Evolutionary conservation across 1,139 yeast species (phyloP).

Genomic region (Sugiyamaella paludigena): DNA sequence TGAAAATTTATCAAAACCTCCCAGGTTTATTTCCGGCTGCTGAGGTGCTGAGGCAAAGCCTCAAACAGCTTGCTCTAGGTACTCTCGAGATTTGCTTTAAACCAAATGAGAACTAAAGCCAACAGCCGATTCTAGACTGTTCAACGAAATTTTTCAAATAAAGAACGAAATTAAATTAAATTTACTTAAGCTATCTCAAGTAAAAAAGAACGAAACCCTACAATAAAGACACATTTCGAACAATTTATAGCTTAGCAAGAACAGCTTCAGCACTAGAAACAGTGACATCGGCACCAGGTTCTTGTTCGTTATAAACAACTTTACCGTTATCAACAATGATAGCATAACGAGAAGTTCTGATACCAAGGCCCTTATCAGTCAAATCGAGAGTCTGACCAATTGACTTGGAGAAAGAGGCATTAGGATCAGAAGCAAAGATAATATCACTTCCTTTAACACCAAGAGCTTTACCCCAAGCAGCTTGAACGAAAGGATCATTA

Average conservation of each 20-base stretch:
- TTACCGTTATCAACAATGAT: conserved; percentile 63
- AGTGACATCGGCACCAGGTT: conserved; percentile 57
- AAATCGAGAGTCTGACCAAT: conserved; percentile 61
- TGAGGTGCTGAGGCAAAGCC: no score
- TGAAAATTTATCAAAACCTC: no score
- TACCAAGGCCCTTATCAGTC: conserved; percentile 56
- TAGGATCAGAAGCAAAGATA: conserved; percentile 73
- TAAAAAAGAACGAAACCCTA: neutral
- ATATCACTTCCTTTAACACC: conserved; percentile 49
- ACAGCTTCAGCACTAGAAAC: conserved; percentile 64
- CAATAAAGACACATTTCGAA: neutral
- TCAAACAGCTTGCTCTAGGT: no score
- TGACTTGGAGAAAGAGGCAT: conserved; percentile 57
- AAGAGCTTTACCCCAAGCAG: conserved; percentile 78
- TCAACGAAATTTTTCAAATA: neutral
- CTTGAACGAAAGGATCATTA: conserved; percentile 76
- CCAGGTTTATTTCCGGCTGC: no score
- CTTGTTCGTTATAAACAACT: conserved; percentile 64
- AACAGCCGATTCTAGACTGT: no score
- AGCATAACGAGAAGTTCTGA: conserved; percentile 72
- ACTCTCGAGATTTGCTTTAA: no score
- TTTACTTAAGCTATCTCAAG: neutral
- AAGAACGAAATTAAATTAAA: neutral
- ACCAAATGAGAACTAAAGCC: no score
- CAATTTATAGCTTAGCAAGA: conserved; percentile 37